Evolutionary conservation across 148 eudicot species (phyloP), one percentile per base, ranked within the genome.

Genomic region (Beta vulgaris): DNA sequence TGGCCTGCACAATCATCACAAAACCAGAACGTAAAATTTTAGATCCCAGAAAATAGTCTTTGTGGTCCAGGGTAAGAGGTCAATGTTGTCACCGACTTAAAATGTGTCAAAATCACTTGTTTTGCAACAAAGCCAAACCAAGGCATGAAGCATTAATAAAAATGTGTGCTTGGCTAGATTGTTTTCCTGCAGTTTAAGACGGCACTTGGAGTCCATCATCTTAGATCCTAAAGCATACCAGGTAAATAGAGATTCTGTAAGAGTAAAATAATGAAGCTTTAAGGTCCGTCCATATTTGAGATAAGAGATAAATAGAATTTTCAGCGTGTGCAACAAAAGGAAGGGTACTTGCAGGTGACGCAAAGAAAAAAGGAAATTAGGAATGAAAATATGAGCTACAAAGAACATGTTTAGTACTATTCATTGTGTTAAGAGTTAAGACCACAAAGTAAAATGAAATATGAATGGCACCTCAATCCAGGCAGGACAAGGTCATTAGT

Each of bases 1-100:
- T 87, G 75, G 91, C 96, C 99, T 95, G 77, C 81, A 79, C 46
- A 77, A 58, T 25, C 63, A 69, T 44, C 39, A 60, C 37, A 32
- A 73, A 73, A 48, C 35, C 7, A 23, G 23, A 49, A 37, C 70
- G 63, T 28, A 71, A 49, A 57, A 40, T 34, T 49, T 32, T 57
- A 26, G 13, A 57, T 25, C 32, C 3, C 26, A 23, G 61, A 57
- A 4, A 26, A 1, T 57, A 9, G 25, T 23, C 23, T 2, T 21
- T 57, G 61, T 26, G 8, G 7, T 57, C 3, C 29, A 48, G 53
- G n/a, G n/a, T 44, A 1, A 16, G 49, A 3, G 49, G 49, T 44
- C 49, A 44, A 11, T 14, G 53, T 48, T 48, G 53, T 14, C 53
- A 48, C 53, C 53, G 4, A 48, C 21, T 48, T 14, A 8, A 48